phyloP scores from a whole-genome alignment of 345 rosid species.

The Melaleuca alternifolia region DNA sequence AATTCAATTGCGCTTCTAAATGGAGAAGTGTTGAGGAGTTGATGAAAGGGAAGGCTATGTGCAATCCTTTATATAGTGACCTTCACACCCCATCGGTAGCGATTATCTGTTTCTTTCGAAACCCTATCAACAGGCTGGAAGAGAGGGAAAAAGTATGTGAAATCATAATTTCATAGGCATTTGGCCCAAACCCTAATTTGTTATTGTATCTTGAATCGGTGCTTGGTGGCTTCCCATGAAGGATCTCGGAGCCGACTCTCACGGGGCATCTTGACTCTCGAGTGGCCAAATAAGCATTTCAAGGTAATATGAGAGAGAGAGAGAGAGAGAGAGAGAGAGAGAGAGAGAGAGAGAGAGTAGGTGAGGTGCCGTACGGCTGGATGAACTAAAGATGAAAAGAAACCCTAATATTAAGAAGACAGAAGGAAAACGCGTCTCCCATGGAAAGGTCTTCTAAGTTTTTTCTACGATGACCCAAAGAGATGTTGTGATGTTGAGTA shows the following conservation, averaged over 20 bases:
- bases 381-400: not conserved
- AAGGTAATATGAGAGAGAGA: no score
- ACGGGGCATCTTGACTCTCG: not conserved
- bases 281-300: not conserved
- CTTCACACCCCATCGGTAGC: not conserved
- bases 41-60: not conserved
- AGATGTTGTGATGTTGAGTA: no score
- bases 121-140: not conserved
- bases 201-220: not conserved
- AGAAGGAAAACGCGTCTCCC: not conserved
- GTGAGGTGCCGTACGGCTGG: not conserved
- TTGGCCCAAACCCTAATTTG: not conserved
- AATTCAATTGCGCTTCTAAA: not conserved
- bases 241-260: not conserved
- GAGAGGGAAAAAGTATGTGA: not conserved
- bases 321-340: not conserved
- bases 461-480: not conserved
- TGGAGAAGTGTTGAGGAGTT: not conserved
- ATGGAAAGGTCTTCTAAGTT: not conserved
- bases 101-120: not conserved
- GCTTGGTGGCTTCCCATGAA: constrained; percentile 1
- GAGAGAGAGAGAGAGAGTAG: not conserved
- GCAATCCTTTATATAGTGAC: not conserved
- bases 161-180: not conserved
- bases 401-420: not conserved